Percentiles rank a stretch among this genome's conserved stretches.
phyloP scores from a whole-genome alignment of 371 early-diverging fungal genomes.

The Mortierella sp. region DNA sequence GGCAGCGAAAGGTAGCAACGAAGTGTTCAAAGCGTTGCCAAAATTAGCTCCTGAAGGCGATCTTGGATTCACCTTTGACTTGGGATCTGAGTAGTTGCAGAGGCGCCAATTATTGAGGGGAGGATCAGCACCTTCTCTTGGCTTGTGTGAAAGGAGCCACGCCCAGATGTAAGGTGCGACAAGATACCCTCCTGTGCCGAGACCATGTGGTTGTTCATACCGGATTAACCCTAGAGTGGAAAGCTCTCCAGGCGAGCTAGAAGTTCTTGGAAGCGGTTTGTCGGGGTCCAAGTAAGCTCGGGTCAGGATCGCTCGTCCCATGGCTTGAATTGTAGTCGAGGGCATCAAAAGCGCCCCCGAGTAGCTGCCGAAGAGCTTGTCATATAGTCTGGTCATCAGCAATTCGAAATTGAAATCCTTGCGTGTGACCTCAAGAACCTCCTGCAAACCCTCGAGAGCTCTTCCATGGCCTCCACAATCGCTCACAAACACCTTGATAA shows the following conservation, averaged over 20 bases:
- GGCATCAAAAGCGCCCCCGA: constrained; percentile 22
- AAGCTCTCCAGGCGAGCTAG: constrained; percentile 36
- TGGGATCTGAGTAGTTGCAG: constrained; percentile 37
- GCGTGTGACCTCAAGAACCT: background rate
- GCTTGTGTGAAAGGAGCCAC: constrained; percentile 37
- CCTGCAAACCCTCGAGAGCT: constrained; percentile 36
- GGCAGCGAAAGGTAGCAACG: constrained; percentile 45
- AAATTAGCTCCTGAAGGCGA: constrained; percentile 36
- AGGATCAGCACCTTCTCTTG: constrained; percentile 25
- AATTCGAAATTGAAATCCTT: constrained; percentile 23
- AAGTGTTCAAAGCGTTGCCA: constrained; percentile 55
- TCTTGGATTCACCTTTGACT: constrained; percentile 32
- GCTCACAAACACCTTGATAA: constrained; percentile 35
- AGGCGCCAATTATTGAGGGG: constrained; percentile 36
- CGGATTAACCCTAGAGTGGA: constrained; percentile 32
- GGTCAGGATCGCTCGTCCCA: constrained; percentile 41
- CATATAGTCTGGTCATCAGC: constrained; percentile 29
- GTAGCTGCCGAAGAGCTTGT: constrained; percentile 27
- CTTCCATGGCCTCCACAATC: constrained; percentile 54
- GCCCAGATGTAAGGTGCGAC: constrained; percentile 52
- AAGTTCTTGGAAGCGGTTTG: constrained; percentile 36
- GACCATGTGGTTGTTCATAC: constrained; percentile 27
- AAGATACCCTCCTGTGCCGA: constrained; percentile 29
- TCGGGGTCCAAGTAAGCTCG: constrained; percentile 19
- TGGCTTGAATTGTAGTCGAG: constrained; percentile 27